A percentile compares a stretch with the other conserved stretches of the same genome.
These are phyloP conservation scores for Xylaria sp. DNA, from an alignment of 2,329 filamentous ascomycete genomes.

Conservation along the genomic window DNA sequence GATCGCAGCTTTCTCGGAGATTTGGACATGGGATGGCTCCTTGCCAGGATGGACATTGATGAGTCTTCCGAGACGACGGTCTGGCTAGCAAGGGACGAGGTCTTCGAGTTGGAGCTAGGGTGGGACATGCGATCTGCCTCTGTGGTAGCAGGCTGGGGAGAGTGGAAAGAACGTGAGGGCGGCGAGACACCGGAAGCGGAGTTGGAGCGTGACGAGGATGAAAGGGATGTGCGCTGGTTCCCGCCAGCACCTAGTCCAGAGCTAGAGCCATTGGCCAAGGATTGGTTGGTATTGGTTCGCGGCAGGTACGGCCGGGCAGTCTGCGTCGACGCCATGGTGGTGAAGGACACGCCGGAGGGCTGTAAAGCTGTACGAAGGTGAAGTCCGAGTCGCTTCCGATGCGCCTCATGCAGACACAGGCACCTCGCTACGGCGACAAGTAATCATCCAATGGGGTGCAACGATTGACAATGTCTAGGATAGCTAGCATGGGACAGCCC, in stretches of 20 bases:
- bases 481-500: neutral
- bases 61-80: constrained; percentile 69
- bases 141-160: constrained; percentile 62
- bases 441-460: constrained; percentile 11
- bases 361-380: neutral
- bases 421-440: neutral
- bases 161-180: constrained; percentile 63
- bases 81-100: constrained; percentile 60
- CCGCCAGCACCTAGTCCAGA: constrained; percentile 29
- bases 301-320: constrained; percentile 56
- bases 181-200: constrained; percentile 64
- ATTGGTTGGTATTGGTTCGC: constrained; percentile 53
- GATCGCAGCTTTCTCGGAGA: constrained; percentile 71
- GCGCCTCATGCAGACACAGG: constrained; percentile 7
- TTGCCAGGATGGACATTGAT: constrained; percentile 63
- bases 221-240: constrained; percentile 66
- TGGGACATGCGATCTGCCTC: constrained; percentile 68
- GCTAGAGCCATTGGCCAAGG: constrained; percentile 47
- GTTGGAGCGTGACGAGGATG: constrained; percentile 67
- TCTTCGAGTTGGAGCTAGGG: constrained; percentile 69
- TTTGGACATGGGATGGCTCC: constrained; percentile 62
- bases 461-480: neutral
- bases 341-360: neutral
- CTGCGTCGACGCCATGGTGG: constrained; percentile 46
- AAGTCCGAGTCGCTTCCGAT: constrained; percentile 6